phyloP scores from a whole-genome alignment of 495 filamentous ascomycete species.

The Podospora pseudopauciseta region DNA sequence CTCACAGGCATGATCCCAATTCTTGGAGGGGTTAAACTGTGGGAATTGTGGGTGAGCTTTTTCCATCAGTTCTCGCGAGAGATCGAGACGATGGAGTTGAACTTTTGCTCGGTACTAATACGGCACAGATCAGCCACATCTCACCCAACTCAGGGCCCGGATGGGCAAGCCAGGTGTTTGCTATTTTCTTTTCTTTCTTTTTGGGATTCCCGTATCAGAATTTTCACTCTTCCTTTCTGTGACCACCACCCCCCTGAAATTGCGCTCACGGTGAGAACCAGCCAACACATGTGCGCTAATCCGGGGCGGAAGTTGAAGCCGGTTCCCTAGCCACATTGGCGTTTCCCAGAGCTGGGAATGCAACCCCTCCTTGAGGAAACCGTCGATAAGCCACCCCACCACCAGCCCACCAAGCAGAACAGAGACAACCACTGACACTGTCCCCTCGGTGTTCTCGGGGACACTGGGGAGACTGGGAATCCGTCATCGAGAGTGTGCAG shows the following conservation, averaged over 20 bases:
- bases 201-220: background rate
- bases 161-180: background rate
- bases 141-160: background rate
- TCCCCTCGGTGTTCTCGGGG: constrained; percentile 15
- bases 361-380: constrained; percentile 20
- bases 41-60: constrained; percentile 1
- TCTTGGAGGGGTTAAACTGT: constrained; percentile 9
- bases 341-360: constrained; percentile 22
- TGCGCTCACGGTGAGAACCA: constrained; percentile 21
- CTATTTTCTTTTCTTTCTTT: background rate
- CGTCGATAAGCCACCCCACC: constrained; percentile 22
- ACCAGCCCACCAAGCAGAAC: constrained; percentile 9
- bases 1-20: constrained; percentile 12
- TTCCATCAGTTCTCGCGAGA: background rate
- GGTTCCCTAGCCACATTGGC: constrained; percentile 24
- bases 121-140: background rate
- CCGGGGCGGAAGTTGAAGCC: constrained; percentile 27
- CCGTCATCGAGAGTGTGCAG: background rate
- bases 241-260: constrained; percentile 17
- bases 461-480: background rate
- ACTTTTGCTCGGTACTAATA: background rate
- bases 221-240: background rate
- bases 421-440: background rate
- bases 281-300: constrained; percentile 30
- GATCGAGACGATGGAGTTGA: background rate